A percentile compares a stretch with the other conserved stretches of the same genome.
phyloP scores from a whole-genome alignment of 345 rosid genomes.

The Geranium rotundifolium region DNA sequence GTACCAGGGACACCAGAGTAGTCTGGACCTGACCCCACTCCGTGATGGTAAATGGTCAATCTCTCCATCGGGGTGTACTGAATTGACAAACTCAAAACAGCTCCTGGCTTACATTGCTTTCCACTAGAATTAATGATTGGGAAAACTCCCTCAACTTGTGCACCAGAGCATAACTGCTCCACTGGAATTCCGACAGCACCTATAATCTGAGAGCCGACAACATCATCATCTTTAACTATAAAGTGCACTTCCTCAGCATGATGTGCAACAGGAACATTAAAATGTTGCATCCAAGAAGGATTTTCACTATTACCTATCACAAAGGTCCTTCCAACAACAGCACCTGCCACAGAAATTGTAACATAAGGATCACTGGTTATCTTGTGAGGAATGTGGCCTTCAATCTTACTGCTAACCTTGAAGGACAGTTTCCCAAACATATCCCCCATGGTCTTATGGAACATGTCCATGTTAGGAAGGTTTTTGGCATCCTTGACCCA shows the following conservation, averaged over 20 bases:
- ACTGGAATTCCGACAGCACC: conserved; percentile 76
- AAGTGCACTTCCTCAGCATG: conserved; percentile 64
- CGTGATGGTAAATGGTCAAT: conserved; percentile 35
- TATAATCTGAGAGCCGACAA: conserved; percentile 74
- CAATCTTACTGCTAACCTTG: conserved; percentile 40
- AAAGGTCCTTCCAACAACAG: conserved; percentile 75
- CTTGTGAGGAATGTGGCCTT: conserved; percentile 36
- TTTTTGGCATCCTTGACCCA: conserved; percentile 76
- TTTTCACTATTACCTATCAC: conserved; percentile 63
- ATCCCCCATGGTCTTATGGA: conserved; percentile 60
- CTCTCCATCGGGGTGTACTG: conserved; percentile 50
- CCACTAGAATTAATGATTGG: conserved; percentile 51
- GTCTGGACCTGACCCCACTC: conserved; percentile 45
- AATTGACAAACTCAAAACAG: conserved; percentile 59
- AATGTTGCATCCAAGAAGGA: conserved; percentile 88
- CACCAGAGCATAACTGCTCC: conserved; percentile 34
- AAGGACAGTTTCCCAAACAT: conserved; percentile 34
- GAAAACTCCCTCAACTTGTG: conserved; percentile 52
- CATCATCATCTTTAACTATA: conserved; percentile 66
- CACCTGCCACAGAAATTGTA: conserved; percentile 50
- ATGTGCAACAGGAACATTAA: conserved; percentile 72
- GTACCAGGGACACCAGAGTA: conserved; percentile 67
- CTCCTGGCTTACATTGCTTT: conserved; percentile 63
- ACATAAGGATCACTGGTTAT: conserved; percentile 90
- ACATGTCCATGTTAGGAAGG: conserved; percentile 82